These are phyloP conservation scores for Pleurotus sapidus DNA, from an alignment of 768 basidiomycete genomes.

Conservation along the genomic window DNA sequence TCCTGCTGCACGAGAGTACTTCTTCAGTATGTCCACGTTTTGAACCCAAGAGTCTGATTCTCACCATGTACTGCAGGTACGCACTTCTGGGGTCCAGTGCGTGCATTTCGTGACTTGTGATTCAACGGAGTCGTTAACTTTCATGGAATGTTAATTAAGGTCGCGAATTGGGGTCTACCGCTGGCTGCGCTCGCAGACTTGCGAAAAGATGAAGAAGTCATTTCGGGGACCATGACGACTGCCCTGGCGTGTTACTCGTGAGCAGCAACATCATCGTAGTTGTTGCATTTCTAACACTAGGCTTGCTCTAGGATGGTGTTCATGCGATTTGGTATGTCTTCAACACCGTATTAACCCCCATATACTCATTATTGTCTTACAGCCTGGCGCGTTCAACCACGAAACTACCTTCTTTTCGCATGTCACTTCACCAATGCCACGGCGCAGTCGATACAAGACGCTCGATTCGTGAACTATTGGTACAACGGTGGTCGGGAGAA, in stretches of 20 bases:
- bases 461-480: slow-evolving; percentile 90
- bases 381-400: slow-evolving; percentile 96
- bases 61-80: slow-evolving; percentile 56
- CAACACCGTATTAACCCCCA: slow-evolving; percentile 2
- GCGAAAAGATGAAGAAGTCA: slow-evolving; percentile 91
- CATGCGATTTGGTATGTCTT: slow-evolving; percentile 84
- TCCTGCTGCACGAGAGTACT: slow-evolving; percentile 90
- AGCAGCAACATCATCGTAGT: slow-evolving; percentile 33
- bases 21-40: slow-evolving; percentile 71
- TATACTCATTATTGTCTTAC: not conserved
- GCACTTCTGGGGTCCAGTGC: slow-evolving; percentile 96
- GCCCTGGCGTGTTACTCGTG: slow-evolving; percentile 91
- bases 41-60: not conserved
- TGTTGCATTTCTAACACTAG: slow-evolving; percentile 4
- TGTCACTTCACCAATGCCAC: slow-evolving; percentile 92
- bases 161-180: slow-evolving; percentile 98
- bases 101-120: slow-evolving; percentile 28
- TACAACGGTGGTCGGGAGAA: slow-evolving; percentile 83
- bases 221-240: slow-evolving; percentile 95
- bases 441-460: slow-evolving; percentile 81
- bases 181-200: slow-evolving; percentile 91
- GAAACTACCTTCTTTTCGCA: slow-evolving; percentile 93
- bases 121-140: slow-evolving; percentile 14
- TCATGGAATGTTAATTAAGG: slow-evolving; percentile 39
- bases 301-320: slow-evolving; percentile 62